Percentiles rank a stretch among this genome's conserved stretches.
Evolutionary conservation across 2,329 filamentous ascomycete genomes (phyloP).

Genomic region (Colletotrichum australisinense): DNA sequence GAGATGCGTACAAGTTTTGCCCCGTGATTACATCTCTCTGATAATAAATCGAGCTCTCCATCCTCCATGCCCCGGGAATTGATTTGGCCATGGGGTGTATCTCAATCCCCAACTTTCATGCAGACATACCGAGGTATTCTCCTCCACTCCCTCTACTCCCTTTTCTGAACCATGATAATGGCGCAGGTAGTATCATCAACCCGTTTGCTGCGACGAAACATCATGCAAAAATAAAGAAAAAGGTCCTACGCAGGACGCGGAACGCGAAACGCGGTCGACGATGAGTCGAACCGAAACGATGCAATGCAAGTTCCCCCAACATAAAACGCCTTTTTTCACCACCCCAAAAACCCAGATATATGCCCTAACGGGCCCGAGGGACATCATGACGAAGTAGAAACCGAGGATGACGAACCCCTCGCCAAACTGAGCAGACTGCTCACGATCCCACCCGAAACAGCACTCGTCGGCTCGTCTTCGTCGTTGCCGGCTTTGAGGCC

Average conservation of each 20-base stretch:
- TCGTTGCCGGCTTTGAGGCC: conserved; percentile 39
- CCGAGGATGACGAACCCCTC: conserved; percentile 36
- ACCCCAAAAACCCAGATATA: not conserved
- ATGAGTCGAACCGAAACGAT: not conserved
- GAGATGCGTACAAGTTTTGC: not conserved
- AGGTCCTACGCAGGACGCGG: not conserved
- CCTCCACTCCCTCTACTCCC: too few relatives aligned
- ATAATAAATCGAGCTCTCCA: too few relatives aligned
- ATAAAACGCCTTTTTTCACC: not conserved
- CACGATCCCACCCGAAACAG: conserved; percentile 60
- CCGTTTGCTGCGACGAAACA: not conserved
- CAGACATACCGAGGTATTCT: too few relatives aligned
- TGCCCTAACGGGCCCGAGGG: not conserved
- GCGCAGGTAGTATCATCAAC: not conserved
- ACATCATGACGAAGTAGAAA: conserved; percentile 26
- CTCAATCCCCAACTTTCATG: too few relatives aligned
- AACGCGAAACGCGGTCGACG: not conserved
- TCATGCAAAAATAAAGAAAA: not conserved
- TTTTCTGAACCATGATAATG: not conserved
- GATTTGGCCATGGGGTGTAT: too few relatives aligned
- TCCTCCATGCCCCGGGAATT: too few relatives aligned
- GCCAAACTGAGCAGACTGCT: conserved; percentile 63
- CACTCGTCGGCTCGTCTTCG: conserved; percentile 52
- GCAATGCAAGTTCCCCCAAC: not conserved
- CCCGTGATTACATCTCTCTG: not conserved